Conservation (phyloP, 345 rosid species). For the Erodium maritimum region DNA sequence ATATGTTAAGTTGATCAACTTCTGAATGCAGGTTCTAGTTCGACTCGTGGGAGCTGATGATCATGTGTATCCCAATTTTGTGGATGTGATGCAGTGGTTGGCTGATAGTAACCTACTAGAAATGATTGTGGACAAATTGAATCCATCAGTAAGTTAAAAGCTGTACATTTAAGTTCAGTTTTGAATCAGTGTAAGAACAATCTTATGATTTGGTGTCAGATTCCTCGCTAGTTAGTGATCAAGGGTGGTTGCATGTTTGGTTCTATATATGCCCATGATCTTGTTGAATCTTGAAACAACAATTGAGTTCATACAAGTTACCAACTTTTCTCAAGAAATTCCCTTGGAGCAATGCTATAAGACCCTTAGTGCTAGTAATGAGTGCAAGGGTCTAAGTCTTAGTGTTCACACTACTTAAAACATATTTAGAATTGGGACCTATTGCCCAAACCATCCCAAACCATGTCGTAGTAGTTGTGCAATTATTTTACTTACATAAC, state of each 20-base stretch:
- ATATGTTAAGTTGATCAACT: neutral
- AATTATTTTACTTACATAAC: too few relatives aligned
- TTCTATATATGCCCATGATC: too few relatives aligned
- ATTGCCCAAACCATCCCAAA: too few relatives aligned
- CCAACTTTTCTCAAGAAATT: too few relatives aligned
- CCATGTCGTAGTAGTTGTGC: too few relatives aligned
- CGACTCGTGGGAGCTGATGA: constrained; percentile 96
- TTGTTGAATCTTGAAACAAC: too few relatives aligned
- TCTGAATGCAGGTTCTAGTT: constrained; percentile 59
- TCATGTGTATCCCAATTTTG: constrained; percentile 85
- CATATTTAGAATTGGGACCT: too few relatives aligned
- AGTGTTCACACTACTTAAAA: too few relatives aligned
- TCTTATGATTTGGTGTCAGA: neutral
- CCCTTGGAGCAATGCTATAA: too few relatives aligned
- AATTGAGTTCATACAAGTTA: too few relatives aligned
- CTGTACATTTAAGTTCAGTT: neutral
- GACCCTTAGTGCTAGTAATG: too few relatives aligned
- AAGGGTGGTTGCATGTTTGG: neutral
- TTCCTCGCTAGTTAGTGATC: neutral
- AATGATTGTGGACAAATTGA: constrained; percentile 91
- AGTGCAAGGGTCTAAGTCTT: too few relatives aligned
- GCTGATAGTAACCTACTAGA: constrained; percentile 81
- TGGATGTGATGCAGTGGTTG: constrained; percentile 98
- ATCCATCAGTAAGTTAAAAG: constrained; percentile 56
- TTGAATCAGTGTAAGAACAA: neutral